phyloP scores from a whole-genome alignment of 495 filamentous ascomycete genomes.

The Durotheca rogersii region DNA sequence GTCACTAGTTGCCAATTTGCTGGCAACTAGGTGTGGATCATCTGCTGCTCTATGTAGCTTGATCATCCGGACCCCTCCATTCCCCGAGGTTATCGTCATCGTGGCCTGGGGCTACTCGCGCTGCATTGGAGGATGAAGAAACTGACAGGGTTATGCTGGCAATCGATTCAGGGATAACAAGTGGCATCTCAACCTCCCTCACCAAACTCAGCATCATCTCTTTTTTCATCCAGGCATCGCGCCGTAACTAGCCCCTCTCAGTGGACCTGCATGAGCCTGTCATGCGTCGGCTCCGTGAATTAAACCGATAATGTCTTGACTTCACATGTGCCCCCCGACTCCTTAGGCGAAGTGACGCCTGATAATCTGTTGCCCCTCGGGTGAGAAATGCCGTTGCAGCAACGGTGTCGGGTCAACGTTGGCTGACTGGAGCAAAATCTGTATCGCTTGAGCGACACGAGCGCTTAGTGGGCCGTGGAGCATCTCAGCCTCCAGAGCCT shows the following conservation, averaged over 20 bases:
- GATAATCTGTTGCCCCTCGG: constrained; percentile 75
- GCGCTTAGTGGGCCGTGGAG: constrained; percentile 77
- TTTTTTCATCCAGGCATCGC: constrained; percentile 7
- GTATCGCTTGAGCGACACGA: constrained; percentile 70
- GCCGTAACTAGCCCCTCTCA: too few relatives aligned
- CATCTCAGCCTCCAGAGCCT: constrained; percentile 87
- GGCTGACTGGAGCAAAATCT: constrained; percentile 67
- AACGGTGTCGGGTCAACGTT: constrained; percentile 69
- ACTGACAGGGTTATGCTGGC: neutral
- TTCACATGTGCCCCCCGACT: too few relatives aligned
- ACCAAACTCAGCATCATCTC: constrained; percentile 1
- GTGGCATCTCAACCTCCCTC: constrained; percentile 14
- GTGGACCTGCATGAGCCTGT: too few relatives aligned
- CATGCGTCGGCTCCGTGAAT: too few relatives aligned
- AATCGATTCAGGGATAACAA: neutral
- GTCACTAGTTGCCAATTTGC: constrained; percentile 1
- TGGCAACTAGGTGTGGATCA: constrained; percentile 15
- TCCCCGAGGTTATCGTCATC: constrained; percentile 4
- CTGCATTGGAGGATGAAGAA: neutral
- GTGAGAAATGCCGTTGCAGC: constrained; percentile 62
- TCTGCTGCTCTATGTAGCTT: constrained; percentile 2
- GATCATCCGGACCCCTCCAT: neutral
- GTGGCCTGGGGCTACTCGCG: neutral
- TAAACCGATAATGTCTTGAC: too few relatives aligned
- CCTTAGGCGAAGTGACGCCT: constrained; percentile 65